Base-by-base conservation (phyloP, 2,329 filamentous ascomycete species). In the Daldinia eschscholtzii region DNA sequence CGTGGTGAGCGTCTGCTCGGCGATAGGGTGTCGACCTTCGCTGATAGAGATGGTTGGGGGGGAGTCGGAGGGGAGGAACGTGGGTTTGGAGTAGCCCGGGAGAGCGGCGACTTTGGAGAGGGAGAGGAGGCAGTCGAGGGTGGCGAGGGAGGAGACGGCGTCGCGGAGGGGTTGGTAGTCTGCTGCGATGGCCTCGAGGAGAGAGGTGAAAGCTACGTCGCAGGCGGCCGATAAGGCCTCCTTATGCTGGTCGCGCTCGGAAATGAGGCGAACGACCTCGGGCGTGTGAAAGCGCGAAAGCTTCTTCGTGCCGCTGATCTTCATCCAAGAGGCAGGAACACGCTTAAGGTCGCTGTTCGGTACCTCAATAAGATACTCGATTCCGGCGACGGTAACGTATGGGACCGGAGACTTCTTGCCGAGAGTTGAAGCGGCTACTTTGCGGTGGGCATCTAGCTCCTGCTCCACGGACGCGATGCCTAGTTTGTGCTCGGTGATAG, bases 331-430 rank as follows among this genome's bases (percentile, higher is more conserved):
- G 3, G 96, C 95, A 0, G 96, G 96, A 0, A 99, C 93, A 64
- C 91, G 89, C 78, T 94, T 96, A 67, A 98, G 86, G 61, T 93
- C 88, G 0, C 86, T 80, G 79, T 97, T 98, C 72, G 92, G 87
- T 5, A 99, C 92, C 80, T 98, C 96, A 75, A 99, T 93, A 20
- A 99, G 88, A 77, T 93, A 99, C 78, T 98, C 96, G 73, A 98
- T 97, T 6, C 94, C 94, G 1, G 93, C 88, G 6, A 96, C 92
- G 0, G 93, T 96, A 28, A 90, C 89, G 77, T 97, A 99, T 4
- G 90, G 85, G 23, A 96, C 87, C 52, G 89, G 88, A 2, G 83
- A 82, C 73, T 89, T 92, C 77, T 90, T 91, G 69, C 89, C 89
- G 18, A 99, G 83, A 65, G 90, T 92, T 50, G 88, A 83, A 0